These are phyloP conservation scores for Citrus hindsii DNA, from an alignment of 345 rosid genomes.

Conservation along the genomic window DNA sequence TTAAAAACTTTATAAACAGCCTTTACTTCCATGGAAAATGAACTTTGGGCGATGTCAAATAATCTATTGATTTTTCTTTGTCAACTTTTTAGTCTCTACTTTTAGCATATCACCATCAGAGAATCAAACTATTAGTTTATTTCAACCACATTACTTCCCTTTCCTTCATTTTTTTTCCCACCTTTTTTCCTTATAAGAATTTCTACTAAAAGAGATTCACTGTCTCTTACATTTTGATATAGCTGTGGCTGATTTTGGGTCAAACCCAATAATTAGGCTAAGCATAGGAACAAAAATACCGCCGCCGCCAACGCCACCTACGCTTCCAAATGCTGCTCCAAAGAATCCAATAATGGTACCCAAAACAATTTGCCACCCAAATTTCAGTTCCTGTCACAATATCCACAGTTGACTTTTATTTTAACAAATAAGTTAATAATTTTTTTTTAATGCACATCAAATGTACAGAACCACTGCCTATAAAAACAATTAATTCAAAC, in stretches of 20 bases:
- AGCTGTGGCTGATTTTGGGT: constrained; percentile 78
- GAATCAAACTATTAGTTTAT: neutral
- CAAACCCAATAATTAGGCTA: constrained; percentile 73
- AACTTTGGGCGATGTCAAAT: neutral
- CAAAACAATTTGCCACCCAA: constrained; percentile 65
- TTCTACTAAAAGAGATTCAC: neutral
- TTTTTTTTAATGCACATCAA: neutral
- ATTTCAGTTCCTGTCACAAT: constrained; percentile 53
- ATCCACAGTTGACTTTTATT: neutral
- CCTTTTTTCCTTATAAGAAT: neutral
- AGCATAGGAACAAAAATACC: constrained; percentile 91
- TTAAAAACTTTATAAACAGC: neutral
- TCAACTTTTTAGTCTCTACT: neutral
- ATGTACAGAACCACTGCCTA: neutral
- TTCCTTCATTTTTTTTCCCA: neutral
- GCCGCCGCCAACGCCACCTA: constrained; percentile 90
- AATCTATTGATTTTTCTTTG: neutral
- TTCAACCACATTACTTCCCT: neutral
- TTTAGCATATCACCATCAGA: neutral
- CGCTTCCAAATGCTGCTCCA: constrained; percentile 92
- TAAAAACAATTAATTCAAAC: neutral
- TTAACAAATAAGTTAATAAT: neutral
- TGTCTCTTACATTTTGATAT: constrained; percentile 70
- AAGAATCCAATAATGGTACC: constrained; percentile 71
- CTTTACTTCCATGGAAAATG: neutral